These are phyloP conservation scores for Talaromyces islandicus DNA, from an alignment of 2,329 filamentous ascomycete genomes.

Conservation along the genomic window DNA sequence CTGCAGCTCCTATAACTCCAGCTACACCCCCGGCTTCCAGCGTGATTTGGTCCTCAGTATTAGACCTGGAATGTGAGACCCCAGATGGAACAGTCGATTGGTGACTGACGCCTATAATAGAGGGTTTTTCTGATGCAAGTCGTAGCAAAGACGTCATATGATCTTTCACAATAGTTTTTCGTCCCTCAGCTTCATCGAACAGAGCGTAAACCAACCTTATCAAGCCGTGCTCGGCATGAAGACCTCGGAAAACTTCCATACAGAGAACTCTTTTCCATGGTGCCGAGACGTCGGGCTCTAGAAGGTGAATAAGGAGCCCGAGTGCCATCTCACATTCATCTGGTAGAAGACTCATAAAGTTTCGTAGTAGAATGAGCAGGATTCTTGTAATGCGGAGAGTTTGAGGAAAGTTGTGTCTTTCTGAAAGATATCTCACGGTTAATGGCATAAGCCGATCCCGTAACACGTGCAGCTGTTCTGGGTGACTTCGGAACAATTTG, in stretches of 20 bases:
- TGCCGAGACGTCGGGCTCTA: conserved; percentile 74
- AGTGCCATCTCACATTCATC: conserved; percentile 79
- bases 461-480: conserved; percentile 74
- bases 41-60: conserved; percentile 72
- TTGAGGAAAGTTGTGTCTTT: conserved; percentile 71
- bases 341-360: conserved; percentile 68
- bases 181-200: conserved; percentile 68
- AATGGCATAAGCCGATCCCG: conserved; percentile 75
- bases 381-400: conserved; percentile 79
- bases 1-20: conserved; percentile 74
- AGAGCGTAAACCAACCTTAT: conserved; percentile 72
- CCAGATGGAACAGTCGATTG: conserved; percentile 77
- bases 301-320: conserved; percentile 72
- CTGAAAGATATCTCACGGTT: conserved; percentile 69
- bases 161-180: conserved; percentile 72
- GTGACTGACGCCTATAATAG: conserved; percentile 78
- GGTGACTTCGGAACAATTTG: conserved; percentile 69
- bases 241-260: conserved; percentile 81
- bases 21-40: conserved; percentile 82
- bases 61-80: conserved; percentile 50
- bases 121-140: conserved; percentile 83
- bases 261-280: conserved; percentile 84
- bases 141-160: conserved; percentile 86
- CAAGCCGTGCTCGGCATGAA: conserved; percentile 75
- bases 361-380: conserved; percentile 71